Percentiles rank a stretch among this genome's conserved stretches.
Conservation (phyloP, 495 filamentous ascomycete species). For the Aspergillus panamensis region DNA sequence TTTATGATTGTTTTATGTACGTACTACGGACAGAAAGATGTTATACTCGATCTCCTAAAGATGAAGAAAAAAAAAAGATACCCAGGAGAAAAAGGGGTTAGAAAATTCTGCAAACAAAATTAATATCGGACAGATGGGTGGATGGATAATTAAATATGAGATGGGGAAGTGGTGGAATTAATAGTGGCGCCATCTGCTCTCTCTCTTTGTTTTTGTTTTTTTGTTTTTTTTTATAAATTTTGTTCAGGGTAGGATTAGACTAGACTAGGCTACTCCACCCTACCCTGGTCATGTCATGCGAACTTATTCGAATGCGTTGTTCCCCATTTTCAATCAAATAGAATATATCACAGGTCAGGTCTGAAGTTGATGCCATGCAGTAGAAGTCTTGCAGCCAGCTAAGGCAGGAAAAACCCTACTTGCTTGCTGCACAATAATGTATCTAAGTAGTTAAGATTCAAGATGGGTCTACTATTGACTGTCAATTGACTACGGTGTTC, state of each 20-base stretch:
- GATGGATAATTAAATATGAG: not conserved
- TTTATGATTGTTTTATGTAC: too few species aligned
- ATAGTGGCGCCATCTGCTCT: not conserved
- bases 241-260: not conserved
- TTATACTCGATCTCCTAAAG: too few species aligned
- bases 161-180: not conserved
- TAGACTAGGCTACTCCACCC: not conserved
- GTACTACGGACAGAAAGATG: too few species aligned
- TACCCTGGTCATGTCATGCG: not conserved
- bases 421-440: not conserved
- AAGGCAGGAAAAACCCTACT: not conserved
- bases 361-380: not conserved
- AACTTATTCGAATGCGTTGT: not conserved
- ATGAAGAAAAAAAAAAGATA: slow-evolving; percentile 7
- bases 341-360: too few species aligned
- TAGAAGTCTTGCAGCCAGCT: not conserved
- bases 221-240: not conserved
- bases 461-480: too few species aligned
- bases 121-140: slow-evolving; percentile 1
- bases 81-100: too few species aligned
- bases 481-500: too few species aligned
- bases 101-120: not conserved
- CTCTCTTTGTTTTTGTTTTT: not conserved
- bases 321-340: too few species aligned
- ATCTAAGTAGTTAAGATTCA: too few species aligned